These are phyloP conservation scores for Hyaloscypha hepaticicola DNA, from an alignment of 495 filamentous ascomycete genomes.

Conservation along the genomic window DNA sequence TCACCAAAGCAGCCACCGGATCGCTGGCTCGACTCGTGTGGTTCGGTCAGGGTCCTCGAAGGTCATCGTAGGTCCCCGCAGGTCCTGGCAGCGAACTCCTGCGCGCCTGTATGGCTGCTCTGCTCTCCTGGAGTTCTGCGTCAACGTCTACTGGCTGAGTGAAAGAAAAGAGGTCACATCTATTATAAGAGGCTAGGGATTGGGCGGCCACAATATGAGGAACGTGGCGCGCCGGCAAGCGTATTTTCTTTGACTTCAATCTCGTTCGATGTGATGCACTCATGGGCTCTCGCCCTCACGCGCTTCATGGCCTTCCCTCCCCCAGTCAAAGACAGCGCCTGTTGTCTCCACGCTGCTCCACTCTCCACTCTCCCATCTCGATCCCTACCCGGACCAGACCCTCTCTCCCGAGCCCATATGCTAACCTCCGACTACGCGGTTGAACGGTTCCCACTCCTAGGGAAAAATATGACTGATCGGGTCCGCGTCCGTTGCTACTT, in stretches of 20 bases:
- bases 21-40: neutral
- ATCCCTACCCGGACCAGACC: conserved; percentile 20
- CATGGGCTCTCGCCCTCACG: too few species aligned
- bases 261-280: conserved; percentile 7
- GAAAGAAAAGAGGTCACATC: too few species aligned
- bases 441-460: too few species aligned
- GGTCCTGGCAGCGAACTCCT: neutral
- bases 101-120: too few species aligned
- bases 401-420: conserved; percentile 2
- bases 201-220: neutral
- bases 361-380: conserved; percentile 29
- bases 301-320: neutral
- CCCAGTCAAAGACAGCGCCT: conserved; percentile 21
- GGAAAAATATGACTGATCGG: conserved; percentile 29
- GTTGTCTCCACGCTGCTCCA: conserved; percentile 17
- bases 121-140: neutral
- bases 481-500: conserved; percentile 27
- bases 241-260: conserved; percentile 11
- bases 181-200: too few species aligned
- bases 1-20: neutral
- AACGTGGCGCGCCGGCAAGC: conserved; percentile 15
- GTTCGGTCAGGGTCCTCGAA: neutral
- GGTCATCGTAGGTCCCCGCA: neutral
- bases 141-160: neutral
- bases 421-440: conserved; percentile 7